Percentiles rank a stretch among this genome's conserved stretches.
Evolutionary conservation across 768 basidiomycete species (phyloP).

Genomic region (Kwoniella mangroviensis): DNA sequence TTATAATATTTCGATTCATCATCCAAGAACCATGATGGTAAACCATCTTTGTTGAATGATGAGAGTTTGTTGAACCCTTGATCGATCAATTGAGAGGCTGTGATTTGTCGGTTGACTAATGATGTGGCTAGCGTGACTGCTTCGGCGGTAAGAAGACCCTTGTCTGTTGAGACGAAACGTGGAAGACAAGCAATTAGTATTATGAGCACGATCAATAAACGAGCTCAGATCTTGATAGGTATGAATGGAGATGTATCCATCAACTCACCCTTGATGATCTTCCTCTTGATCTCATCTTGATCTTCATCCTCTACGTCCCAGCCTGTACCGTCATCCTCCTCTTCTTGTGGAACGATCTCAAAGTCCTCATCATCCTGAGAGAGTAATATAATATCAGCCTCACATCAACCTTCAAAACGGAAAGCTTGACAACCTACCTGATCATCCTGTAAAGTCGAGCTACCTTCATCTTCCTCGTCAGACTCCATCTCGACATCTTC

Average conservation of each 20-base stretch:
- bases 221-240: too few relatives aligned
- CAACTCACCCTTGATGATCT: constrained; percentile 72
- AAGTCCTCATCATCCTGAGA: constrained; percentile 63
- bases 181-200: too few relatives aligned
- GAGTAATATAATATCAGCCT: too few relatives aligned
- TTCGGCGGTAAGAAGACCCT: constrained; percentile 83
- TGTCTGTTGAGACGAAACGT: constrained; percentile 63
- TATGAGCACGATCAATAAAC: too few relatives aligned
- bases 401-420: not conserved
- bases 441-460: constrained; percentile 41
- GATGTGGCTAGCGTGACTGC: constrained; percentile 89
- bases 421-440: constrained; percentile 10
- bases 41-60: constrained; percentile 84
- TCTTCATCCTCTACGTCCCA: constrained; percentile 84
- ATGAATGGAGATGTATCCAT: too few relatives aligned
- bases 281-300: constrained; percentile 70
- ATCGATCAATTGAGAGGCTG: constrained; percentile 84
- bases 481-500: constrained; percentile 55
- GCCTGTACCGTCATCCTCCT: constrained; percentile 66
- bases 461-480: constrained; percentile 23
- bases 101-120: constrained; percentile 86
- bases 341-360: constrained; percentile 72
- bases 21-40: constrained; percentile 96
- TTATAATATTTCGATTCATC: constrained; percentile 94
- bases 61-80: constrained; percentile 96